Percentiles rank a stretch among this genome's conserved stretches.
phyloP scores from a whole-genome alignment of 192 early-diverging fungal genomes.

The Pecoramyces ruminantium region DNA sequence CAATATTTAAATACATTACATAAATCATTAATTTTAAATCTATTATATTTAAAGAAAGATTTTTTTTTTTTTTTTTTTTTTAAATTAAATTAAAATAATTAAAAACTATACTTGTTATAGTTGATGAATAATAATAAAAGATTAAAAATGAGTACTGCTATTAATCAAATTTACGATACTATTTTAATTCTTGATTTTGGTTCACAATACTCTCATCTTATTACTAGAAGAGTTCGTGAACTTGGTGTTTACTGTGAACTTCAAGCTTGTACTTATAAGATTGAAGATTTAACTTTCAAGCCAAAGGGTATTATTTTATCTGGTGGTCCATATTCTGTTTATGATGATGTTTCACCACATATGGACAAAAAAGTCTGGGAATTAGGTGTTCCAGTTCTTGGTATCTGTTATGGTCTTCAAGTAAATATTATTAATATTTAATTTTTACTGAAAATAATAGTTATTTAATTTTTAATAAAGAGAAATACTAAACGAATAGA shows the following conservation, averaged over 20 bases:
- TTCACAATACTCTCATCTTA: conserved; percentile 95
- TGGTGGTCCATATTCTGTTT: conserved; percentile 92
- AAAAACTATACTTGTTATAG: background rate
- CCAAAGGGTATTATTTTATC: conserved; percentile 93
- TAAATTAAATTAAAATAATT: too few species aligned
- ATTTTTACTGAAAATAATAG: too few species aligned
- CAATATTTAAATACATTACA: too few species aligned
- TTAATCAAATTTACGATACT: conserved; percentile 78
- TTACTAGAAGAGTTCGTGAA: conserved; percentile 87
- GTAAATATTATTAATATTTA: conserved; percentile 12
- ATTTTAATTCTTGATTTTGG: conserved; percentile 98
- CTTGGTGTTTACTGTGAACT: conserved; percentile 98
- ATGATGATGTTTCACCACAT: conserved; percentile 83
- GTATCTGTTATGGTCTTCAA: conserved; percentile 98
- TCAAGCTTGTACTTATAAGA: conserved; percentile 88
- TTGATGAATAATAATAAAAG: background rate
- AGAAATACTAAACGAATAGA: too few species aligned
- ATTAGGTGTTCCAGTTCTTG: conserved; percentile 77
- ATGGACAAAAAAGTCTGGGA: conserved; percentile 81
- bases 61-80: too few species aligned
- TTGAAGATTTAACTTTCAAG: conserved; percentile 81
- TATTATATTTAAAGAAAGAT: too few species aligned
- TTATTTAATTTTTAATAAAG: too few species aligned
- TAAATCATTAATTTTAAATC: too few species aligned
- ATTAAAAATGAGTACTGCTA: conserved; percentile 23